Percentiles rank a stretch among this genome's conserved stretches.
These are phyloP conservation scores for Suhomyces sp. DNA, from an alignment of 805 yeast genomes.

Conservation along the genomic window DNA sequence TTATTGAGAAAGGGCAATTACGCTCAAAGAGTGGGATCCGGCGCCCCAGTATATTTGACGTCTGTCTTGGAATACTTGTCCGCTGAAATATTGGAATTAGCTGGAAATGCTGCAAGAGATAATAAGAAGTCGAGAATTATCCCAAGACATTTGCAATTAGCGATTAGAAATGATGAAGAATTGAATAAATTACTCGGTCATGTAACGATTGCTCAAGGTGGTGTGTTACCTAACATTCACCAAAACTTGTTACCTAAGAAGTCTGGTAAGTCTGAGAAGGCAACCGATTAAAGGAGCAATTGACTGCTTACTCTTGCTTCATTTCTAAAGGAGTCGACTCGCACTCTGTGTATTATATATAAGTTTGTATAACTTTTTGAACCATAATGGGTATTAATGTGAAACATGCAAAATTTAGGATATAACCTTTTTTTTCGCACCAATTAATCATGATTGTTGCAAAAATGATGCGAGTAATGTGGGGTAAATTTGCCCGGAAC, in stretches of 20 bases:
- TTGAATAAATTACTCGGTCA: conserved; percentile 89
- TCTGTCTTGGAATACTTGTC: conserved; percentile 96
- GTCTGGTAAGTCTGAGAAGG: conserved; percentile 56
- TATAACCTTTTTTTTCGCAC: neutral
- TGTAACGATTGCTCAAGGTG: conserved; percentile 93
- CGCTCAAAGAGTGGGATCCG: conserved; percentile 98
- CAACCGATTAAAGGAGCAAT: conserved; percentile 31
- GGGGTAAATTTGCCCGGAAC: neutral
- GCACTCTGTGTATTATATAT: conserved; percentile 6
- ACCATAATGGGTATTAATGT: neutral
- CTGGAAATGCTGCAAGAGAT: conserved; percentile 98
- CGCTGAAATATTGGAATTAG: conserved; percentile 96
- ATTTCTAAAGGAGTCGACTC: neutral
- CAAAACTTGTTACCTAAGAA: conserved; percentile 86
- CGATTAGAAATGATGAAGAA: conserved; percentile 99
- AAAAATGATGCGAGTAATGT: neutral
- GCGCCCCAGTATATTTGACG: conserved; percentile 97
- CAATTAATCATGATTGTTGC: neutral
- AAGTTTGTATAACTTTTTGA: neutral
- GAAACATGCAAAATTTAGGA: neutral
- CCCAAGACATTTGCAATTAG: conserved; percentile 97
- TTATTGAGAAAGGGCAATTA: conserved; percentile 94
- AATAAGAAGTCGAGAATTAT: conserved; percentile 64
- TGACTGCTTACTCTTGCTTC: neutral
- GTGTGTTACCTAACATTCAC: conserved; percentile 97